Evolutionary conservation across 352 stramenopile genomes (phyloP), one percentile per base, ranked within the genome.

Genomic region (Peronosclerospora sorghi): DNA sequence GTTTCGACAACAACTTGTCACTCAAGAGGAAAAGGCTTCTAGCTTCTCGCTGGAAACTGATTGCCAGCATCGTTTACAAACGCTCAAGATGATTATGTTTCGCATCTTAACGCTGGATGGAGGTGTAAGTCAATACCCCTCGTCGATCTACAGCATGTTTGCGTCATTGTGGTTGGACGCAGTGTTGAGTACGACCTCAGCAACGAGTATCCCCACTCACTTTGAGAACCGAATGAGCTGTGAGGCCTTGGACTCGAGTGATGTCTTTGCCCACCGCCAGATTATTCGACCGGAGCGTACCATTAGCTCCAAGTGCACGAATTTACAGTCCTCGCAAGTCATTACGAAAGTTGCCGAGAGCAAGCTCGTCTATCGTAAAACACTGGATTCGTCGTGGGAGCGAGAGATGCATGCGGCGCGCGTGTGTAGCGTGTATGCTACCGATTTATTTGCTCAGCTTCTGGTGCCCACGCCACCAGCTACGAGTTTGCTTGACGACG

Each of bases 261-360:
- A 50, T 4, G 45, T 62, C 8, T 19, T 51, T 4, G 46, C 73
- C 21, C 61, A 65, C 1, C 61, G 62, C 14, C 57, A 73, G 10
- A 49, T 80, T 6, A 83, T 89, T 38, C 72, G 74, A 5, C 78
- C 59, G 6, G 77, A 89, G 32, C 69, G 77, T 2, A 89, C 77
- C 0, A 86, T 85, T 46, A 89, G 73, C 50, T 84, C 77, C 20
- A 89, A 86, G 36, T 86, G 73, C 51, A 86, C 77, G 1, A 88
- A 86, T 29, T 43, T 86, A 30, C 74, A 87, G 48, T 76, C 73
- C 2, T 86, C 73, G 1, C 67, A 86, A 34, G 71, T 85, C 8
- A 83, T 86, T 49, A 86, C 75, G 5, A 69, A 71, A 26, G 47
- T 76, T 12, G 48, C 60, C 1, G 68, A 83, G 35, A 63, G 58